Evolutionary conservation across 176 grass and related monocot genomes (phyloP).

Genomic region (Triticum monococcum): DNA sequence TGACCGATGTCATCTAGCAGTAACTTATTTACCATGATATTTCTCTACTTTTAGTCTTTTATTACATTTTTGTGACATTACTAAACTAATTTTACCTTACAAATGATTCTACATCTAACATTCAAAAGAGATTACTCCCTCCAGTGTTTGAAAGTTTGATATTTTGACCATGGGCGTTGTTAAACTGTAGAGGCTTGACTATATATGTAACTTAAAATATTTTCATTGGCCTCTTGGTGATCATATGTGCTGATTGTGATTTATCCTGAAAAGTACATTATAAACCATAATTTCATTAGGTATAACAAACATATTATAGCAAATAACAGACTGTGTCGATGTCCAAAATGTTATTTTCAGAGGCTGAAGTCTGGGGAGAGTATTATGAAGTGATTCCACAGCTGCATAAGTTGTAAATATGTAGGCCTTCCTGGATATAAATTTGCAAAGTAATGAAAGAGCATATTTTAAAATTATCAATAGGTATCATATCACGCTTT

Average conservation of each 20-base stretch:
- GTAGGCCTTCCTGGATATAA: slow-evolving; percentile 4
- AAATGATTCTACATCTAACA: not conserved
- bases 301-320: not conserved
- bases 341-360: not conserved
- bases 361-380: not conserved
- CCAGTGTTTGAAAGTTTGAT: not conserved
- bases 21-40: slow-evolving; percentile 15
- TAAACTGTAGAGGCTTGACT: not conserved
- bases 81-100: slow-evolving; percentile 7
- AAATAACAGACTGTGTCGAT: not conserved
- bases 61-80: not conserved
- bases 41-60: slow-evolving; percentile 6
- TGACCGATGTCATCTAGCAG: not conserved
- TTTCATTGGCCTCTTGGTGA: not conserved
- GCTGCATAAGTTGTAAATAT: slow-evolving; percentile 10
- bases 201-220: not conserved
- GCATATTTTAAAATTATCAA: not conserved
- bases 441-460: not conserved
- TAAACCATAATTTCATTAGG: not conserved
- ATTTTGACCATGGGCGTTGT: not conserved
- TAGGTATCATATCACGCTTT: not conserved
- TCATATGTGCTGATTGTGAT: not conserved
- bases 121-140: not conserved
- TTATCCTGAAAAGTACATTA: not conserved
- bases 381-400: not conserved